Evolutionary conservation across 257 asterid genomes (phyloP).

Genomic region (Asclepias syriaca): DNA sequence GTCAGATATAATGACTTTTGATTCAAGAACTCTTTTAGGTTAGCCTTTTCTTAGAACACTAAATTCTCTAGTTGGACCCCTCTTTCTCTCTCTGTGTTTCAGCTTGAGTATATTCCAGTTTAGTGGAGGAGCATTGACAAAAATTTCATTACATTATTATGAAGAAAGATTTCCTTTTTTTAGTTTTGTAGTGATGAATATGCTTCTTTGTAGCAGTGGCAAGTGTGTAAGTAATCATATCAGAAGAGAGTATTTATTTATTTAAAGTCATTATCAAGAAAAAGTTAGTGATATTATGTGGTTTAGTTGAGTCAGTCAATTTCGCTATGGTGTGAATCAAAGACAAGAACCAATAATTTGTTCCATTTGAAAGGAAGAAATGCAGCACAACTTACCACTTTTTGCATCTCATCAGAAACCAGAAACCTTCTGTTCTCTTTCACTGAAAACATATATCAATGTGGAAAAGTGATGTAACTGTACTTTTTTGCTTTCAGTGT

Average conservation of each 20-base stretch:
- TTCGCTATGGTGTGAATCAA: conserved; percentile 1
- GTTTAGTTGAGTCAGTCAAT: conserved; percentile 4
- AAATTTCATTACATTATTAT: background rate
- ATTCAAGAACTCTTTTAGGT: background rate
- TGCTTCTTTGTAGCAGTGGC: background rate
- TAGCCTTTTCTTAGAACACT: background rate
- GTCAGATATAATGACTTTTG: background rate
- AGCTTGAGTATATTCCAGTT: background rate
- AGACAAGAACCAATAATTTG: conserved; percentile 23
- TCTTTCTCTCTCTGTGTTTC: too few relatives aligned
- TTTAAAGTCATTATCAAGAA: background rate
- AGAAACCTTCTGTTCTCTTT: background rate
- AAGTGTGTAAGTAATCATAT: background rate
- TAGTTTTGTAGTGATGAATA: background rate
- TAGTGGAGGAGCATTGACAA: background rate
- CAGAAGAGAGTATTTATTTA: background rate
- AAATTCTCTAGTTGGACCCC: background rate
- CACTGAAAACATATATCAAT: background rate
- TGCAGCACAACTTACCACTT: background rate
- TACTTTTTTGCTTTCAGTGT: background rate
- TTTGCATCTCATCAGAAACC: background rate
- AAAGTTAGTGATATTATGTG: background rate
- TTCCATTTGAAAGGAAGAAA: conserved; percentile 11
- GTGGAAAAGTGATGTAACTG: background rate
- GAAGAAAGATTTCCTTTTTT: background rate